Evolutionary conservation across 805 yeast genomes (phyloP).

Genomic region (Ogataea thermomethanolica): DNA sequence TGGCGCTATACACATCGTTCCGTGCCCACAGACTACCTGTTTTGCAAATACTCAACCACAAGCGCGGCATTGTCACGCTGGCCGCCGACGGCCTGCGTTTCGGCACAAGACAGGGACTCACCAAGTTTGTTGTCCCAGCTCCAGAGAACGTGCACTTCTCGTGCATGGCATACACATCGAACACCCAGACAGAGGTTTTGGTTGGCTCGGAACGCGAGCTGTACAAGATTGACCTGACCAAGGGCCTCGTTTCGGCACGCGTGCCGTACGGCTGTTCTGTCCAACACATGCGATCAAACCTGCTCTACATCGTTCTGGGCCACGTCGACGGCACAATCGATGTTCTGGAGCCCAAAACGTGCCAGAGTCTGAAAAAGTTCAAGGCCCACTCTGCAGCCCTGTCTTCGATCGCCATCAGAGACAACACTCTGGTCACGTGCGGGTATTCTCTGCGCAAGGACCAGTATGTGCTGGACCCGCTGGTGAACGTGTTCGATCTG

Average conservation of each 20-base stretch:
- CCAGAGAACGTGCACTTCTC: slow-evolving; percentile 32
- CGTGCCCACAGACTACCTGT: slow-evolving; percentile 50
- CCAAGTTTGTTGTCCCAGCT: slow-evolving; percentile 32
- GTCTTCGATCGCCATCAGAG: slow-evolving; percentile 62
- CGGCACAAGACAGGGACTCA: slow-evolving; percentile 55
- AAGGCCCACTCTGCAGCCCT: slow-evolving; percentile 58
- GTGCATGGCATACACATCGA: slow-evolving; percentile 41
- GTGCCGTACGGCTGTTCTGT: slow-evolving; percentile 44
- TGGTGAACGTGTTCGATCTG: slow-evolving; percentile 78
- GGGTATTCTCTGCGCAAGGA: slow-evolving; percentile 72
- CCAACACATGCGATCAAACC: slow-evolving; percentile 45
- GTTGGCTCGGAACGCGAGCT: slow-evolving; percentile 37
- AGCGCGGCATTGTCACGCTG: slow-evolving; percentile 56
- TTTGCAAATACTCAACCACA: slow-evolving; percentile 49
- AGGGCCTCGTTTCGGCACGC: slow-evolving; percentile 34
- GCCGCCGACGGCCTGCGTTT: slow-evolving; percentile 50
- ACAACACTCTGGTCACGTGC: slow-evolving; percentile 69
- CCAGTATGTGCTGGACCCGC: slow-evolving; percentile 62
- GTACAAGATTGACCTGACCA: slow-evolving; percentile 41
- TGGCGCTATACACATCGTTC: slow-evolving; percentile 57
- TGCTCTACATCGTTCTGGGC: slow-evolving; percentile 57
- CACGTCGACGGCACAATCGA: slow-evolving; percentile 59
- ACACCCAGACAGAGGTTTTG: slow-evolving; percentile 41
- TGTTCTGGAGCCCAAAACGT: slow-evolving; percentile 54
- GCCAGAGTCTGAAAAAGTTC: slow-evolving; percentile 48